Evolutionary conservation across 345 rosid genomes (phyloP).

Genomic region (Heritiera littoralis): DNA sequence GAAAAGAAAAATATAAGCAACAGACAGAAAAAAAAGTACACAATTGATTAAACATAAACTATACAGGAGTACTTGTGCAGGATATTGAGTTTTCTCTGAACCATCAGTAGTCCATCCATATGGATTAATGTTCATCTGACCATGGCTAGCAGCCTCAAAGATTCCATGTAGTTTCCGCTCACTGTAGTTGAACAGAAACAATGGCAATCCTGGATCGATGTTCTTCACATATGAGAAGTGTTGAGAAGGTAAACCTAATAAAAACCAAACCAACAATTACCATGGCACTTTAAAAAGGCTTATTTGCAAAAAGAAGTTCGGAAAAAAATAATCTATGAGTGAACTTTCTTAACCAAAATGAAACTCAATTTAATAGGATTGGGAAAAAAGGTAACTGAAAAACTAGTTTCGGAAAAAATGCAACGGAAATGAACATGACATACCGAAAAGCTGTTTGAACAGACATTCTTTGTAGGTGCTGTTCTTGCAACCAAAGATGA

Average conservation of each 20-base stretch:
- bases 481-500: constrained; percentile 70
- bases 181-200: constrained; percentile 82
- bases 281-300: constrained; percentile 17
- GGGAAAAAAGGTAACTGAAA: background rate
- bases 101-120: constrained; percentile 70
- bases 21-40: background rate
- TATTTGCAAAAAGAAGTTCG: background rate
- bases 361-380: background rate
- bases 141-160: constrained; percentile 74
- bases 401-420: background rate
- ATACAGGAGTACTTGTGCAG: constrained; percentile 66
- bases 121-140: constrained; percentile 64
- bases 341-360: background rate
- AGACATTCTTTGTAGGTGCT: constrained; percentile 60
- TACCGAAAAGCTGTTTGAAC: constrained; percentile 65
- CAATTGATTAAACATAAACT: background rate
- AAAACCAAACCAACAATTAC: constrained; percentile 18
- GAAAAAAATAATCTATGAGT: background rate
- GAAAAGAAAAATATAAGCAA: background rate
- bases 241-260: constrained; percentile 62
- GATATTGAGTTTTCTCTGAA: constrained; percentile 54
- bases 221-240: constrained; percentile 64
- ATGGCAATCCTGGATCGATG: constrained; percentile 60
- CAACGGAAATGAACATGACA: constrained; percentile 25
- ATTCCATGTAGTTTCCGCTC: constrained; percentile 76